These are phyloP conservation scores for Circinella minor DNA, from an alignment of 371 early-diverging fungal species.

Conservation along the genomic window DNA sequence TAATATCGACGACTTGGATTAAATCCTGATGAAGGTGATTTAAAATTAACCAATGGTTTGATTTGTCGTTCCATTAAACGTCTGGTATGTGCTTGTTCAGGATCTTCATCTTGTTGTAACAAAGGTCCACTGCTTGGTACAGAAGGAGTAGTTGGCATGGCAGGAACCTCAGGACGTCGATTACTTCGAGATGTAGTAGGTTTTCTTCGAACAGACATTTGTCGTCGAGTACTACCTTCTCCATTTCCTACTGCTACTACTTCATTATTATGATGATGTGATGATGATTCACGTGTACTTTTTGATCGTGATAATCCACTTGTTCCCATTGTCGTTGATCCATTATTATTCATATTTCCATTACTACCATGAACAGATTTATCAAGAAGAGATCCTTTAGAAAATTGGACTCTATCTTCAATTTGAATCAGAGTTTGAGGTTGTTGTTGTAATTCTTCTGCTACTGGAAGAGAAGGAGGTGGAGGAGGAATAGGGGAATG, in stretches of 20 bases:
- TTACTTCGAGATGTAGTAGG: constrained; percentile 27
- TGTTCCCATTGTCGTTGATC: neutral
- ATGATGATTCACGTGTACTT: constrained; percentile 33
- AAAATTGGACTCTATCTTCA: constrained; percentile 42
- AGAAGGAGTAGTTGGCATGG: constrained; percentile 23
- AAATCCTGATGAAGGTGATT: neutral
- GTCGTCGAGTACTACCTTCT: constrained; percentile 16
- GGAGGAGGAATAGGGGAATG: neutral
- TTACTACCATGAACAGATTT: neutral
- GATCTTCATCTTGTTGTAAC: constrained; percentile 39
- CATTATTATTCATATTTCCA: neutral
- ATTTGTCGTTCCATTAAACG: constrained; percentile 45
- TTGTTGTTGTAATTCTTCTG: neutral
- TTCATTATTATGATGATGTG: constrained; percentile 7
- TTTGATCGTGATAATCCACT: constrained; percentile 35
- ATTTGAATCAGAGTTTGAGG: constrained; percentile 40
- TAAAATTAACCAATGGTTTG: constrained; percentile 50
- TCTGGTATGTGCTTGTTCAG: constrained; percentile 46
- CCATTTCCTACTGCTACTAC: neutral
- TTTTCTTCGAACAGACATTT: constrained; percentile 41
- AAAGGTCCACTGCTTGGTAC: constrained; percentile 27
- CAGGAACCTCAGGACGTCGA: constrained; percentile 37
- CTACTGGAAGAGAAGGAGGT: neutral
- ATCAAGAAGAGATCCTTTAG: constrained; percentile 48
- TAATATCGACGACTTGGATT: neutral